A percentile compares a stretch with the other conserved stretches of the same genome.
phyloP scores from a whole-genome alignment of 1,139 yeast genomes.

The Yamadazyma siamensis region DNA sequence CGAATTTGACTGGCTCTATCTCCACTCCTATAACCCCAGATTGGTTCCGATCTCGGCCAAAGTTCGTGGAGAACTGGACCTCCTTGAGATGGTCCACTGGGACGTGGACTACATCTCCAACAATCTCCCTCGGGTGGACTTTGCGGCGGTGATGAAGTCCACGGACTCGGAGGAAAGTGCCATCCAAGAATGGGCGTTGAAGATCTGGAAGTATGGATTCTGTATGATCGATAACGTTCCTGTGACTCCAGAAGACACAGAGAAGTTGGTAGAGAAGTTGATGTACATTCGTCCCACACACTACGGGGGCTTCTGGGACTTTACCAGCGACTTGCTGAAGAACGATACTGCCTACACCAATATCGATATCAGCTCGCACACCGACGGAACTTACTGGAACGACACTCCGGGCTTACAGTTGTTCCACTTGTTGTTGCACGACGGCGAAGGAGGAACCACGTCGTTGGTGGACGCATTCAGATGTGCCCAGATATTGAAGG shows the following conservation, averaged over 20 bases:
- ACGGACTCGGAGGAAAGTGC: conserved; percentile 33
- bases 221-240: conserved; percentile 65
- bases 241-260: conserved; percentile 58
- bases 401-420: conserved; percentile 75
- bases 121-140: conserved; percentile 53
- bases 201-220: conserved; percentile 62
- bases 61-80: conserved; percentile 25
- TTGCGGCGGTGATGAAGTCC: conserved; percentile 40
- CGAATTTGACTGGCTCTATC: conserved; percentile 48
- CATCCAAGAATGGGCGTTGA: conserved; percentile 56
- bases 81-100: conserved; percentile 43
- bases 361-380: conserved; percentile 63
- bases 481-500: conserved; percentile 52
- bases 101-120: conserved; percentile 40
- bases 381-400: conserved; percentile 79
- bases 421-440: conserved; percentile 64
- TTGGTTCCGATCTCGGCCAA: conserved; percentile 29
- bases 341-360: conserved; percentile 77
- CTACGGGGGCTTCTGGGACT: conserved; percentile 82
- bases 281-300: conserved; percentile 70
- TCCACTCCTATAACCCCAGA: conserved; percentile 60
- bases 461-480: conserved; percentile 69
- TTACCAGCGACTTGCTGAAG: conserved; percentile 68
- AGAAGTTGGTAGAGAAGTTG: conserved; percentile 55
- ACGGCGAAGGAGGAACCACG: conserved; percentile 73